Conservation (phyloP, 495 filamentous ascomycete species). For the Aspergillus sparsus region DNA sequence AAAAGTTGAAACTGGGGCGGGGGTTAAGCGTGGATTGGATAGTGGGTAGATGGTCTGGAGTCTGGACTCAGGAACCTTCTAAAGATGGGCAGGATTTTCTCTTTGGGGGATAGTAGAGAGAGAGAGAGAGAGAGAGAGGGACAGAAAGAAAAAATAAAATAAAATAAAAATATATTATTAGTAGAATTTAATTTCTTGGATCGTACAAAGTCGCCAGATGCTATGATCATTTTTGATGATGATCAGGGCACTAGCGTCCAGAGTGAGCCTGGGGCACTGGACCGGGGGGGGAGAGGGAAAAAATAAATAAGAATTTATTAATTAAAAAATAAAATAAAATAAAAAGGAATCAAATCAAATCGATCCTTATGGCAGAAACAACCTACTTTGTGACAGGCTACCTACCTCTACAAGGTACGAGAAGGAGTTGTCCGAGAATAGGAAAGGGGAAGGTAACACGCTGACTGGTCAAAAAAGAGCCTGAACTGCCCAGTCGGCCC, state of each 20-base stretch:
- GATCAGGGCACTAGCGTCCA: conserved; percentile 27
- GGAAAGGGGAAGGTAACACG: conserved; percentile 23
- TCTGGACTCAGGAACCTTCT: conserved; percentile 17
- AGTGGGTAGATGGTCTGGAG: conserved; percentile 13
- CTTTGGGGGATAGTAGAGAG: not conserved
- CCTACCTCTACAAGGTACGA: not conserved
- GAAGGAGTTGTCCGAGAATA: not conserved
- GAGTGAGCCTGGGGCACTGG: conserved; percentile 18
- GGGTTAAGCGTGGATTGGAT: conserved; percentile 17
- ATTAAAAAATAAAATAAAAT: conserved; percentile 2
- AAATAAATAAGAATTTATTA: not conserved
- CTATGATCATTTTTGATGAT: conserved; percentile 16
- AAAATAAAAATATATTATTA: not conserved
- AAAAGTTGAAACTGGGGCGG: conserved; percentile 17
- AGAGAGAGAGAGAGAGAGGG: not conserved
- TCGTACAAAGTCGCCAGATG: conserved; percentile 7
- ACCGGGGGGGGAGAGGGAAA: conserved; percentile 8
- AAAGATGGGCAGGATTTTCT: conserved; percentile 16
- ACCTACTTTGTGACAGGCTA: no score
- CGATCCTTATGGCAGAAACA: not conserved
- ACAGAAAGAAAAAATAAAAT: conserved; percentile 12
- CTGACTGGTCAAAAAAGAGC: conserved; percentile 23
- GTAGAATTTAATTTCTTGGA: conserved; percentile 7
- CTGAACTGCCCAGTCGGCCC: conserved; percentile 11
- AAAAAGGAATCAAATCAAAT: not conserved